These are phyloP conservation scores for Hymenoscyphus fructigenus DNA, from an alignment of 2,329 filamentous ascomycete species.

Conservation along the genomic window DNA sequence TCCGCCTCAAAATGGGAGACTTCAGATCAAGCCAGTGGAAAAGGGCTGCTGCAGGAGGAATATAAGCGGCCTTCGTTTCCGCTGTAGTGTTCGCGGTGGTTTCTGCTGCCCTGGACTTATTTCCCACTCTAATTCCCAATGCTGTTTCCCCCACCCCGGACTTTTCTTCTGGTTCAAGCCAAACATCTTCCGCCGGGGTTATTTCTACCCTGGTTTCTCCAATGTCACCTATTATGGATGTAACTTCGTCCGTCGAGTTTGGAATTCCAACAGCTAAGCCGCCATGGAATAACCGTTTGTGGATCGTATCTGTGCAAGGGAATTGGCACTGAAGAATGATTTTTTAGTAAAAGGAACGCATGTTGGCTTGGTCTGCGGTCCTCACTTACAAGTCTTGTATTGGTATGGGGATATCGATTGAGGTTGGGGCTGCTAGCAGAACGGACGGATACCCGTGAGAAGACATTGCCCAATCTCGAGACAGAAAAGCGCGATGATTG, in stretches of 20 bases:
- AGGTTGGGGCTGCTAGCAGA: not conserved
- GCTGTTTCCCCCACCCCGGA: not conserved
- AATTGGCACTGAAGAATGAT: not conserved
- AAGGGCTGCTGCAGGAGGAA: not conserved
- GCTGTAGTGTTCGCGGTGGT: not conserved
- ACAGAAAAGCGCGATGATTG: conserved; percentile 31
- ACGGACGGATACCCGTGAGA: conserved; percentile 13
- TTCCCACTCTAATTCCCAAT: too few species aligned
- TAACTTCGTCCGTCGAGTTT: not conserved
- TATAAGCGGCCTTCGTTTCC: not conserved
- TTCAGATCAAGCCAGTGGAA: conserved; percentile 6
- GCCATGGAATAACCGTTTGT: not conserved
- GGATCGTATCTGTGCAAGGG: not conserved
- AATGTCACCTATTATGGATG: not conserved
- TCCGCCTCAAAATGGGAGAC: not conserved
- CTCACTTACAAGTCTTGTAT: not conserved
- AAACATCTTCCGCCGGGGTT: not conserved
- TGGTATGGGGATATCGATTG: not conserved
- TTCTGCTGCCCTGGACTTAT: not conserved
- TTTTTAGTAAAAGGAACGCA: not conserved
- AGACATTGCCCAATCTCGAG: conserved; percentile 31
- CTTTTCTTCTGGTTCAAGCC: not conserved
- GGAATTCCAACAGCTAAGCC: not conserved
- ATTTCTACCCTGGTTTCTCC: not conserved
- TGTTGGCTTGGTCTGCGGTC: not conserved